Base-by-base conservation (phyloP, 352 stramenopile species). In the Hyaloperonospora brassicae region DNA sequence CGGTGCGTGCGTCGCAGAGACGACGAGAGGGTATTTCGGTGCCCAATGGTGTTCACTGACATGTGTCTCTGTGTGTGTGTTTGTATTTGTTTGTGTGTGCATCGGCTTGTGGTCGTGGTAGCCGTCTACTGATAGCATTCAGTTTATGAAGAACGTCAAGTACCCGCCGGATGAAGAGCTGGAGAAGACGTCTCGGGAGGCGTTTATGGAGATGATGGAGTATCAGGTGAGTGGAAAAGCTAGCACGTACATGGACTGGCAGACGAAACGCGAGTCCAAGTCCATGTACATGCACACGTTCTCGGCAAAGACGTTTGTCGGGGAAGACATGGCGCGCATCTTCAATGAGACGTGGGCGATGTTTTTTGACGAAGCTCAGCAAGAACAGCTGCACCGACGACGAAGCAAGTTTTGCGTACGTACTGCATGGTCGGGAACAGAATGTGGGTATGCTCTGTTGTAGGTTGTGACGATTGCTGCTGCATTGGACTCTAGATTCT, bases 61-160 rank as follows among this genome's bases (percentile, higher is more conserved):
- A 43, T 38, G 44, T 52, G 2, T 47, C 17, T 17, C 17, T 17
- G 17, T 17, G 17, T 17, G 17, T 17, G 17, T 17, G 17, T 17
- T 17, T 17, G 17, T 17, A 17, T 56, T 59, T 24, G 25, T 65
- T 34, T 4, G 4, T 34, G 27, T 34, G 4, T 0, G 4, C 27
- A 34, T 34, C 8, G 27, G 12, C 22, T 24, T 22, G 7, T 59
- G 35, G n/a, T 66, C 11, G 21, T 25, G 23, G 10, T 47, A 90
- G 76, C 81, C 79, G 8, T 88, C 81, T 9, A 92, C 81, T 5
- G 79, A 92, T 57, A 89, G 79, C 60, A 85, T 92, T 46, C 81
- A 92, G 65, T 89, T 92, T 61, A 87, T 92, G 78, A 89, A 89
- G 61, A 92, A 88, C 34, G 79, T 92, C 57, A 92, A 89, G 62